Evolutionary conservation across 805 yeast genomes (phyloP).

Genomic region (Kuraishia molischiana): DNA sequence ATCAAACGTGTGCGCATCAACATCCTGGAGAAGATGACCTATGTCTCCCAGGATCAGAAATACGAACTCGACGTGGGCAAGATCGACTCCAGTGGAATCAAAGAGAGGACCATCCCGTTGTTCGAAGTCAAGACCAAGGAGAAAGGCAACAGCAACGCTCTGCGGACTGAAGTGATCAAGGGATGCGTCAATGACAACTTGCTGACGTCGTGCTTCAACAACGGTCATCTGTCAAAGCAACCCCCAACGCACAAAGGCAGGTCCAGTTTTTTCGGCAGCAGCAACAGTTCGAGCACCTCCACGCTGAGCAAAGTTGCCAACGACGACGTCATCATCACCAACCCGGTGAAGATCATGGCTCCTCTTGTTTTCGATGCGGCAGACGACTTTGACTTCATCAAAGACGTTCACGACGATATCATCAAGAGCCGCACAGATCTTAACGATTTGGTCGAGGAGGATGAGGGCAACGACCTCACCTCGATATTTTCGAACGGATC

Average conservation of each 20-base stretch:
- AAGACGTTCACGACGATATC: slow-evolving; percentile 15
- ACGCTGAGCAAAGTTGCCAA: neutral
- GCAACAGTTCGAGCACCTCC: neutral
- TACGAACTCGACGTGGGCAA: slow-evolving; percentile 43
- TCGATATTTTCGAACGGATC: slow-evolving; percentile 7
- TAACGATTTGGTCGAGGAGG: slow-evolving; percentile 10
- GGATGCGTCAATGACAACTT: slow-evolving; percentile 52
- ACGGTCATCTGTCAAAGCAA: slow-evolving; percentile 9
- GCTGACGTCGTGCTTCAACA: slow-evolving; percentile 43
- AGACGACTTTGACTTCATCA: slow-evolving; percentile 18
- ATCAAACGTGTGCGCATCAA: slow-evolving; percentile 58
- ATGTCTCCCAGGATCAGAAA: slow-evolving; percentile 44
- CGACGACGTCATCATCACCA: slow-evolving; percentile 21
- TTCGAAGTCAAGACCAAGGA: slow-evolving; percentile 56
- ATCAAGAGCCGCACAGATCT: slow-evolving; percentile 13
- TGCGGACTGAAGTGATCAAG: slow-evolving; percentile 52
- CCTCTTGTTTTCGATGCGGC: slow-evolving; percentile 22
- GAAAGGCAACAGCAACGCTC: slow-evolving; percentile 21
- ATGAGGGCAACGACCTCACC: slow-evolving; percentile 13
- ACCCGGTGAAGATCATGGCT: slow-evolving; percentile 26
- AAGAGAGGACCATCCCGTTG: slow-evolving; percentile 47
- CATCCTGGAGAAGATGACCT: slow-evolving; percentile 56
- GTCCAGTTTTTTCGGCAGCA: neutral
- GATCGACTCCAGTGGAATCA: slow-evolving; percentile 18
- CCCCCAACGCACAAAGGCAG: neutral